phyloP scores from a whole-genome alignment of 371 early-diverging fungal species.

The Rhizomucor pusillus region DNA sequence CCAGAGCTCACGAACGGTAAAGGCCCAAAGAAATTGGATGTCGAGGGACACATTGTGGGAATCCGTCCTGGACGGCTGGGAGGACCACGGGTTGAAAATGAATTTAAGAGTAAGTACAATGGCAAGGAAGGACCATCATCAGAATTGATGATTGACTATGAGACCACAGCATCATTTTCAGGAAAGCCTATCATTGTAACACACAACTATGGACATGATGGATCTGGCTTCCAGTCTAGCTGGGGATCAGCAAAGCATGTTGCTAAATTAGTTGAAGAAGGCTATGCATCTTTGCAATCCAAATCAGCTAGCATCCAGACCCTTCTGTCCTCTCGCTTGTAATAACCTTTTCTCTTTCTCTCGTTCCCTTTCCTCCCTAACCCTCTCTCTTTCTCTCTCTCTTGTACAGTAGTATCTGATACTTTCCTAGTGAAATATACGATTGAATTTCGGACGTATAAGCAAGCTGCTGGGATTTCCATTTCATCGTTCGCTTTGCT shows the following conservation, averaged over 20 bases:
- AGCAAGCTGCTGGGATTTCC: no score
- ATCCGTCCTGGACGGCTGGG: constrained; percentile 60
- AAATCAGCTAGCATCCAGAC: constrained; percentile 10
- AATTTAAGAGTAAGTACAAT: constrained; percentile 35
- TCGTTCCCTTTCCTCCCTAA: neutral
- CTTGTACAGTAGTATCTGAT: no score
- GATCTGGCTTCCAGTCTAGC: constrained; percentile 63
- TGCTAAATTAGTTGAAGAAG: constrained; percentile 43
- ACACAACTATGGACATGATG: constrained; percentile 78
- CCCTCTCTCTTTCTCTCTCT: no score
- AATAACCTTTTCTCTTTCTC: neutral
- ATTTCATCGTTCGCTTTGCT: no score
- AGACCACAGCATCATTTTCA: constrained; percentile 24
- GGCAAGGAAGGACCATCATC: neutral
- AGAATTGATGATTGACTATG: neutral
- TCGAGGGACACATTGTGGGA: constrained; percentile 60
- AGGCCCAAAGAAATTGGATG: constrained; percentile 34
- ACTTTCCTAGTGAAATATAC: no score
- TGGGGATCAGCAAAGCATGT: constrained; percentile 68
- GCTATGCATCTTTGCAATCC: constrained; percentile 12
- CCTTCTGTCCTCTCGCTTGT: constrained; percentile 10
- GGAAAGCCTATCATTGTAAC: constrained; percentile 51
- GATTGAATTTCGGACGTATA: no score
- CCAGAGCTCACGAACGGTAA: constrained; percentile 38
- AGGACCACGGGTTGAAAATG: constrained; percentile 67